These are phyloP conservation scores for Trichoderma aggressivum DNA, from an alignment of 2,329 filamentous ascomycete species.

Conservation along the genomic window DNA sequence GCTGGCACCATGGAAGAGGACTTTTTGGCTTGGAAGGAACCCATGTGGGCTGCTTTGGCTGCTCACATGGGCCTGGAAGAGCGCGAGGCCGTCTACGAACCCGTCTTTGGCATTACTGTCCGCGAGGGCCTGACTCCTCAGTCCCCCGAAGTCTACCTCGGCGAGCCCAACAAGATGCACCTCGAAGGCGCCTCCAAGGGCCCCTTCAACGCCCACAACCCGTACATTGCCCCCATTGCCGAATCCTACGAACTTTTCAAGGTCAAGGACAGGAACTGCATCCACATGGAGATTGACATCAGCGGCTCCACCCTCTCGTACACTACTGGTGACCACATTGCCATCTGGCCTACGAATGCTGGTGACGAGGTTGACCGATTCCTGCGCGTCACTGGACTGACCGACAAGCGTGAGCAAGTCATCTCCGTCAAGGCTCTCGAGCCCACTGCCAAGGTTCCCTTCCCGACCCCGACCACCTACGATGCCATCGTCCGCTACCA, in stretches of 20 bases:
- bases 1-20: slow-evolving; percentile 99
- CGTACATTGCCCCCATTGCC: slow-evolving; percentile 88
- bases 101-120: slow-evolving; percentile 79
- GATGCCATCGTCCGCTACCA: slow-evolving; percentile 92
- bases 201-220: slow-evolving; percentile 94
- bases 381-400: slow-evolving; percentile 71
- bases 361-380: slow-evolving; percentile 91
- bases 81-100: slow-evolving; percentile 93
- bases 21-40: slow-evolving; percentile 98
- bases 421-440: slow-evolving; percentile 89
- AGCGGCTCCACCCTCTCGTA: slow-evolving; percentile 86
- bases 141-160: slow-evolving; percentile 81
- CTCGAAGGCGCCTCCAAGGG: slow-evolving; percentile 80
- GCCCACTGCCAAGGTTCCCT: slow-evolving; percentile 93
- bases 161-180: slow-evolving; percentile 95
- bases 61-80: slow-evolving; percentile 87
- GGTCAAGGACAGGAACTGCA: slow-evolving; percentile 85
- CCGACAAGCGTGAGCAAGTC: slow-evolving; percentile 74
- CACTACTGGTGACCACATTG: slow-evolving; percentile 95
- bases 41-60: slow-evolving; percentile 88
- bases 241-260: slow-evolving; percentile 90
- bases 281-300: slow-evolving; percentile 94
- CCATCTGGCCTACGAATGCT: slow-evolving; percentile 94
- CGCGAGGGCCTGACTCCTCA: slow-evolving; percentile 70
- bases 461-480: slow-evolving; percentile 95